Evolutionary conservation across 169 alveolate genomes (phyloP), one percentile per base, ranked within the genome.

Genomic region (Plasmodium falciparum): DNA sequence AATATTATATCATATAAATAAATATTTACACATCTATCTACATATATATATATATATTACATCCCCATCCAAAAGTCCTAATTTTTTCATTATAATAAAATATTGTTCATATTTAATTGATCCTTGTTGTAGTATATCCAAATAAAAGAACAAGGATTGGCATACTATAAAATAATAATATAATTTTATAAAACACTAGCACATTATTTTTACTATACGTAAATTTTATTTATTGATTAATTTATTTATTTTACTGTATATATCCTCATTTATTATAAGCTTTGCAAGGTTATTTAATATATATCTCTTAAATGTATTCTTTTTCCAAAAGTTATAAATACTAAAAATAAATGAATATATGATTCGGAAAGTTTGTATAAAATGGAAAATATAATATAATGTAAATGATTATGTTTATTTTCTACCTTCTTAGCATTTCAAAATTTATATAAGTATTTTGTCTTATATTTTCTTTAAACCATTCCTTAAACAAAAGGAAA

Each of bases 301-400:
- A 24, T 75, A 75, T 39, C 88, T 61, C 63, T 75, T 75, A 45
- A 75, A 75, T 12, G 65, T 54, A 54, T 75, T 75, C 33, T 61
- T 62, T 62, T 22, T 75, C 88, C 88, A 75, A 24, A 75, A 75
- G 88, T 75, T 63, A 45, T 75, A 75, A 75, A 75, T 75, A 67
- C 88, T 75, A 45, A 43, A 47, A 47, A 62, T 20, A 66, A 39
- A 39, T 39, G 9, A 39, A 39, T 39, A 39, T 5, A 39, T 39
- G 7, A 39, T 39, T 39, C 4, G 9, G 47, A 39, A 39, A 7
- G 11, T 39, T 39, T 39, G 39, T 26, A 26, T 26, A 2, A 26
- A 1, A 3, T 2, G 2, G 39, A 26, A 26, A 26, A 39, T 39
- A 39, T 39, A 39, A 39, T 39, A 39, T 39, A 39, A 39, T 39